Base-by-base conservation (phyloP, 2,329 filamentous ascomycete genomes). In the Acephala macrosclerotiorum region DNA sequence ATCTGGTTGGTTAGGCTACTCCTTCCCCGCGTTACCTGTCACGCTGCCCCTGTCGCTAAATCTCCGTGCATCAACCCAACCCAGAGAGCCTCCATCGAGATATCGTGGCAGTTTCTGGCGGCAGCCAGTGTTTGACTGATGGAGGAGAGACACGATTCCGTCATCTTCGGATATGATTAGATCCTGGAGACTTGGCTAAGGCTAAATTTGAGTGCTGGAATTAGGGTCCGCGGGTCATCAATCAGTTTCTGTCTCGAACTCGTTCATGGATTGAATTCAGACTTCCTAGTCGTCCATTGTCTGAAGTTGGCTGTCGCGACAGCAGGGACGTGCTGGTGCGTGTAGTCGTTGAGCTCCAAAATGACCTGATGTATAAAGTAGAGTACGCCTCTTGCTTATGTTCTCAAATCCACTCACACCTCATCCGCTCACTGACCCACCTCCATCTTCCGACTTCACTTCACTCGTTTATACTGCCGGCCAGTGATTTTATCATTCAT, bases 401-500 rank as follows among this genome's bases (percentile, higher is more conserved):
- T 61, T 66, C 59, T 67, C 65, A 65, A 64, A 69, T 49, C 61
- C 64, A 64, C 68, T 68, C 64, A 69, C 64, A 33, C 61, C 56
- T 60, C 63, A 62, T 58, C 66, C 55, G 49, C 66, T 58, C 61
- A 45, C 35, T 63, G 63, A 47, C 62, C 60, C 61, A 60, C 61
- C 61, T 64, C 53, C 45, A 61, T 53, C 42, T 49, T 61, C 47
- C 62, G 38, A 55, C 58, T 69, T 64, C 22, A 59, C 51, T 70
- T 59, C 64, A 70, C 72, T 72, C 64, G 55, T 67, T 65, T 67
- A 58, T 67, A 73, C 73, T 75, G 73, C 72, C 67, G 72, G 73
- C 71, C 73, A 75, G 73, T 74, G 68, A 63, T 73, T 69, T 36
- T 66, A 56, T n/a, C 26, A 29, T 33, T 62, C 65, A 63, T 68